Evolutionary conservation across 305 asterid genomes (phyloP), one percentile per base, ranked within the genome.

Genomic region (Lippia alba): DNA sequence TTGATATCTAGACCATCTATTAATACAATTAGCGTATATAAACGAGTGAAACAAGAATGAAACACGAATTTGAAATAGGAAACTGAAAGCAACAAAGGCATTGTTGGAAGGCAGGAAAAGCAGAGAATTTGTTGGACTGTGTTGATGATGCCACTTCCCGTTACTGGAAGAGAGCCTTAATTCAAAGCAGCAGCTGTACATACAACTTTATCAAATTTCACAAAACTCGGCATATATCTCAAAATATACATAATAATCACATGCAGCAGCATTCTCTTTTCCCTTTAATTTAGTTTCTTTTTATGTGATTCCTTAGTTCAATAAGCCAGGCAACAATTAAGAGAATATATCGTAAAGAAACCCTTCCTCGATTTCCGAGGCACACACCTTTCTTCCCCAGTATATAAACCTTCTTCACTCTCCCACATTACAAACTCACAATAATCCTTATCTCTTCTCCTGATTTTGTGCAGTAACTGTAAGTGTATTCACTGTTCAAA

Each of bases 141-240:
- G n/a, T n/a, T n/a, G n/a, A n/a, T n/a, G n/a, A n/a, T n/a, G n/a
- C n/a, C 67, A 70, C 50, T 56, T 82, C 78, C 63, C 80, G 30
- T 73, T 73, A 67, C 74, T 82, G 80, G 58, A 66, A 83, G 80
- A 84, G 70, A 84, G 74, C 79, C 81, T 83, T 62, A 85, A 24
- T 24, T 24, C 1, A 89, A 89, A 87, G 96, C 85, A 84, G 87
- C 74, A 53, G 76, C 17, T 41, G 60, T 2, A 46, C 14, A 50
- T 34, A 46, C 32, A 72, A 81, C 88, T 89, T 89, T 84, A 83
- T 91, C 87, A 89, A 87, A 89, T 80, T 83, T 73, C 82, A 77
- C 85, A 85, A 83, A 24, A 73, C 45, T 5, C 45, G 10, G 74
- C 78, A 80, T 46, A 75, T 75, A 48, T 79, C 85, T 82, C 75